phyloP scores from a whole-genome alignment of 192 early-diverging fungal species.

The Oehlia diaphana region DNA sequence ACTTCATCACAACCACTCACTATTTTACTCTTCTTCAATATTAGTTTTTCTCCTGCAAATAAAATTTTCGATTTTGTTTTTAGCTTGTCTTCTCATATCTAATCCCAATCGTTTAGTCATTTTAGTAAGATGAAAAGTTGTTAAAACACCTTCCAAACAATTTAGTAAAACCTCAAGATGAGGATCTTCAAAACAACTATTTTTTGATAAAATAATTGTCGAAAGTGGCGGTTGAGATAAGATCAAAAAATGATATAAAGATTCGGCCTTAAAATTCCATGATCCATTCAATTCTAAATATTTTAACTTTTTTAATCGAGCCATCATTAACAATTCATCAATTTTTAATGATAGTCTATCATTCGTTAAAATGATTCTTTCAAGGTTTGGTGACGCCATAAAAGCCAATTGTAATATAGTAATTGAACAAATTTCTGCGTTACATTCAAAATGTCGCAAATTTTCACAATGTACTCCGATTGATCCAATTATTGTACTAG shows the following conservation, averaged over 20 bases:
- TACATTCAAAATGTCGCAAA: conserved; percentile 10
- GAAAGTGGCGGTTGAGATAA: not conserved
- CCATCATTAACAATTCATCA: not conserved
- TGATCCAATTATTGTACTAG: not conserved
- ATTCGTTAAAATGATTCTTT: conserved; percentile 3
- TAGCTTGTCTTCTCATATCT: conserved; percentile 1
- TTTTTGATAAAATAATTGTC: not conserved
- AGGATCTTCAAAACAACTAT: conserved; percentile 13
- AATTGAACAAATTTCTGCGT: conserved; percentile 1
- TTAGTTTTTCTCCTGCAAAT: conserved; percentile 1
- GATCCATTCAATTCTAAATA: conserved; percentile 4
- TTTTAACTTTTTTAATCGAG: not conserved
- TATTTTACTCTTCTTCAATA: not conserved
- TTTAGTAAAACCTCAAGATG: conserved; percentile 14
- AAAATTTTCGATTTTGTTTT: not conserved
- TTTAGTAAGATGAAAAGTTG: not conserved
- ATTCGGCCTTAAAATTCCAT: not conserved
- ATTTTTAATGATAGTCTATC: not conserved
- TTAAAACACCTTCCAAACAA: not conserved
- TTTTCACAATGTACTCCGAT: not conserved
- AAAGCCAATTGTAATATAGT: not conserved
- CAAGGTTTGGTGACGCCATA: not conserved
- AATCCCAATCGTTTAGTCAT: not conserved
- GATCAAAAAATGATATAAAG: not conserved
- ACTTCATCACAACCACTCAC: not conserved